A percentile compares a stretch with the other conserved stretches of the same genome.
phyloP scores from a whole-genome alignment of 202 grass and related monocot species.

The Panicum hallii region DNA sequence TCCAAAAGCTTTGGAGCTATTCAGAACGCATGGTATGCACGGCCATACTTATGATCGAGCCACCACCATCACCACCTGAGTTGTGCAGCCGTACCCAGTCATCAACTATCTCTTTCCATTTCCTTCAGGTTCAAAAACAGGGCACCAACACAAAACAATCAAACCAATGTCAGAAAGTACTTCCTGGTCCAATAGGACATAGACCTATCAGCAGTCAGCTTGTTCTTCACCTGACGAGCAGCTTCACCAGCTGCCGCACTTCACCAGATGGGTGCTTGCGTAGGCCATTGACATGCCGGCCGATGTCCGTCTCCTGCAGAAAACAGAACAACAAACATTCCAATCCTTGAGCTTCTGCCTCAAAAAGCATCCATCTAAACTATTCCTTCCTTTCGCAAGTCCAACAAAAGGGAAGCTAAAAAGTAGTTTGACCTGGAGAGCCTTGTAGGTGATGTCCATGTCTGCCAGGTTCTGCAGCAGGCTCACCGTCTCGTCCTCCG shows the following conservation, averaged over 20 bases:
- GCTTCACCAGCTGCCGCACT: conserved; percentile 74
- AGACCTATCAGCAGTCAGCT: neutral
- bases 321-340: conserved; percentile 33
- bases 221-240: conserved; percentile 72
- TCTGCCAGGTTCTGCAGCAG: conserved; percentile 72
- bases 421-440: conserved; percentile 64
- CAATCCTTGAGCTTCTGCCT: conserved; percentile 9
- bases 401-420: conserved; percentile 13
- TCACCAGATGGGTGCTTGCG: conserved; percentile 73
- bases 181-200: neutral
- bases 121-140: conserved; percentile 46
- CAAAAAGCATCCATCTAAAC: conserved; percentile 20
- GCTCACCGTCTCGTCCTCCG: conserved; percentile 76
- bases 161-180: neutral
- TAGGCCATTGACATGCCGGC: conserved; percentile 70
- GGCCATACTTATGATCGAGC: conserved; percentile 67
- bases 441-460: conserved; percentile 83
- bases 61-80: conserved; percentile 47
- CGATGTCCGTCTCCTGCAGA: conserved; percentile 81
- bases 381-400: conserved; percentile 6
- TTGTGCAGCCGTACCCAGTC: conserved; percentile 71
- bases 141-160: neutral
- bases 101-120: conserved; percentile 85
- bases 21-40: neutral
- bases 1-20: neutral